phyloP scores from a whole-genome alignment of 2,329 filamentous ascomycete genomes.

The Septoria linicola region DNA sequence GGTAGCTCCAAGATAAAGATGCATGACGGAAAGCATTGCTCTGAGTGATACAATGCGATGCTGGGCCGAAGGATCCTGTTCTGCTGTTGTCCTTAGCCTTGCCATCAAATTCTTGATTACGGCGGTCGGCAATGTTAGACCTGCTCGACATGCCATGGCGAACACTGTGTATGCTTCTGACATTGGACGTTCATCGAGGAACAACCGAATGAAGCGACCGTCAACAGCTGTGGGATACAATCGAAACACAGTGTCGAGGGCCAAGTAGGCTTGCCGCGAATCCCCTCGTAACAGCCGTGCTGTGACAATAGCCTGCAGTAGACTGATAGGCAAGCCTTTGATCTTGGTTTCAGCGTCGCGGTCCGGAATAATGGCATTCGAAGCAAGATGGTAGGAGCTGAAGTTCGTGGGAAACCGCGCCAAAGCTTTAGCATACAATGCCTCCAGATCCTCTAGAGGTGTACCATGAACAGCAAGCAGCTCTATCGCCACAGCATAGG shows the following conservation, averaged over 20 bases:
- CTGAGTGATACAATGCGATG: slow-evolving; percentile 31
- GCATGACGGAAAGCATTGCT: slow-evolving; percentile 44
- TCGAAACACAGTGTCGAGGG: slow-evolving; percentile 50
- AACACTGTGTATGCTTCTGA: slow-evolving; percentile 50
- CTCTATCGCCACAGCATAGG: slow-evolving; percentile 53
- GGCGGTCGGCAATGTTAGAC: slow-evolving; percentile 38
- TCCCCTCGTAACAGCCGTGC: slow-evolving; percentile 49
- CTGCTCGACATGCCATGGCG: slow-evolving; percentile 50
- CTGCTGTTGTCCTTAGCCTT: slow-evolving; percentile 31
- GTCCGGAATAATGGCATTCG: slow-evolving; percentile 48
- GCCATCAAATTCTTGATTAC: slow-evolving; percentile 39
- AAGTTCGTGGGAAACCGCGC: slow-evolving; percentile 50
- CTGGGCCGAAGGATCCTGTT: slow-evolving; percentile 14
- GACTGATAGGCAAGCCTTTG: slow-evolving; percentile 41
- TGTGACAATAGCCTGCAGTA: slow-evolving; percentile 51
- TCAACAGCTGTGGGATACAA: slow-evolving; percentile 47
- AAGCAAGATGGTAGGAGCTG: slow-evolving; percentile 49
- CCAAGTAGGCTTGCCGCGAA: slow-evolving; percentile 51
- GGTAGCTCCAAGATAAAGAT: slow-evolving; percentile 44
- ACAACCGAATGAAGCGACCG: slow-evolving; percentile 45
- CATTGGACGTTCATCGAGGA: slow-evolving; percentile 48
- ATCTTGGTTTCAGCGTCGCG: slow-evolving; percentile 38
- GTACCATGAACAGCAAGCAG: slow-evolving; percentile 45
- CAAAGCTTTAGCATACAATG: slow-evolving; percentile 47
- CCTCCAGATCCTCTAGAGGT: slow-evolving; percentile 45